phyloP scores from a whole-genome alignment of 2,329 filamentous ascomycete species.

The Nigrospora sphaerica region DNA sequence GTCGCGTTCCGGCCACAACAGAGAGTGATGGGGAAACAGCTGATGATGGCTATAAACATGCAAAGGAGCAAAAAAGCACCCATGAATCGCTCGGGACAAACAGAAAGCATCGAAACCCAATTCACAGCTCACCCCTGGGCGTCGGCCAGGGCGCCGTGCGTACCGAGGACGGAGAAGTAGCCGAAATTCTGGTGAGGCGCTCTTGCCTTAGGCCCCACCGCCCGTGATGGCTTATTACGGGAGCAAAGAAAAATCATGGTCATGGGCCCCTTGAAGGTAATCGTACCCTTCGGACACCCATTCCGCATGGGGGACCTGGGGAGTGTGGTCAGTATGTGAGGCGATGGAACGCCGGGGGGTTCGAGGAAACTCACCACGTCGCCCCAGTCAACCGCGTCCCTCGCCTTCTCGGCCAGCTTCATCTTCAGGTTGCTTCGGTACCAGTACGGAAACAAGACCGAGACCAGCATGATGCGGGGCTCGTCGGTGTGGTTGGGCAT shows the following conservation, averaged over 20 bases:
- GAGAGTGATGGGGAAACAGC: no score
- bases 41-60: no score
- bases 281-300: slow-evolving; percentile 28
- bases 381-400: slow-evolving; percentile 24
- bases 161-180: no score
- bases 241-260: slow-evolving; percentile 24
- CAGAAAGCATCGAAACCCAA: no score
- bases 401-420: slow-evolving; percentile 20
- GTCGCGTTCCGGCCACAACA: no score
- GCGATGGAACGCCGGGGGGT: neutral
- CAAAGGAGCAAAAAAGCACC: no score
- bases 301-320: slow-evolving; percentile 19
- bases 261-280: slow-evolving; percentile 26
- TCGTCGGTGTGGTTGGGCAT: slow-evolving; percentile 35
- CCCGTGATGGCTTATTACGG: slow-evolving; percentile 4
- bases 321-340: neutral
- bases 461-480: slow-evolving; percentile 34
- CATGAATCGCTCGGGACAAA: no score
- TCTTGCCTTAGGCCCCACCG: no score
- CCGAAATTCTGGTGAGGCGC: no score
- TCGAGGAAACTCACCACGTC: slow-evolving; percentile 13
- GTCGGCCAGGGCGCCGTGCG: no score
- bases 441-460: slow-evolving; percentile 30
- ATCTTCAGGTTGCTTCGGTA: slow-evolving; percentile 24
- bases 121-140: no score